Percentiles rank a stretch among this genome's conserved stretches.
Conservation (phyloP, 1,284 basidiomycete genomes). For the Stygiomarasmius scandens region DNA sequence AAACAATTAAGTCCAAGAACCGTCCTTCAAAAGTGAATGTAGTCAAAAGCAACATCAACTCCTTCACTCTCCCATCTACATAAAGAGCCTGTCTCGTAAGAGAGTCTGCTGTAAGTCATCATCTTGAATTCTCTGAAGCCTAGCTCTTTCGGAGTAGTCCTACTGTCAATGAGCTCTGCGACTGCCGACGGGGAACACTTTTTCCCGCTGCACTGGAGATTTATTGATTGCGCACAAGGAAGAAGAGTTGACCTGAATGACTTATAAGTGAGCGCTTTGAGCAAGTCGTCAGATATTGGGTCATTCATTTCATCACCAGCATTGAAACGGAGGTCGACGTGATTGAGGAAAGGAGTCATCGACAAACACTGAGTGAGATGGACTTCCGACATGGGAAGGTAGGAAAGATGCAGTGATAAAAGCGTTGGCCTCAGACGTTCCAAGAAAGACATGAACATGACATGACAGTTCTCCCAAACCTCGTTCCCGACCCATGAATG, state of each 20-base stretch:
- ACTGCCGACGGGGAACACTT: conserved; percentile 26
- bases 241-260: conserved; percentile 12
- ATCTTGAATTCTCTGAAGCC: background rate
- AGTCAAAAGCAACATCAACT: conserved; percentile 26
- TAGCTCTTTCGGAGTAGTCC: conserved; percentile 16
- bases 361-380: conserved; percentile 33
- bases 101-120: background rate
- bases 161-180: conserved; percentile 31
- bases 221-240: conserved; percentile 27
- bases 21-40: background rate
- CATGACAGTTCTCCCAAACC: conserved; percentile 7
- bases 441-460: conserved; percentile 34
- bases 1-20: background rate
- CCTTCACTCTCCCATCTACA: conserved; percentile 20
- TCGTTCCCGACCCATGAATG: background rate
- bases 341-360: conserved; percentile 27
- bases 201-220: conserved; percentile 35
- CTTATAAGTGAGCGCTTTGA: conserved; percentile 22
- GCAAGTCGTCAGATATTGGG: conserved; percentile 36
- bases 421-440: conserved; percentile 27
- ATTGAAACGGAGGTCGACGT: conserved; percentile 36
- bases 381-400: conserved; percentile 38
- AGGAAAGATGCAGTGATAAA: conserved; percentile 32
- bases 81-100: background rate
- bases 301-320: conserved; percentile 32